A percentile compares a stretch with the other conserved stretches of the same genome.
Evolutionary conservation across 805 yeast genomes (phyloP).

Genomic region (Yarrowia divulgata): DNA sequence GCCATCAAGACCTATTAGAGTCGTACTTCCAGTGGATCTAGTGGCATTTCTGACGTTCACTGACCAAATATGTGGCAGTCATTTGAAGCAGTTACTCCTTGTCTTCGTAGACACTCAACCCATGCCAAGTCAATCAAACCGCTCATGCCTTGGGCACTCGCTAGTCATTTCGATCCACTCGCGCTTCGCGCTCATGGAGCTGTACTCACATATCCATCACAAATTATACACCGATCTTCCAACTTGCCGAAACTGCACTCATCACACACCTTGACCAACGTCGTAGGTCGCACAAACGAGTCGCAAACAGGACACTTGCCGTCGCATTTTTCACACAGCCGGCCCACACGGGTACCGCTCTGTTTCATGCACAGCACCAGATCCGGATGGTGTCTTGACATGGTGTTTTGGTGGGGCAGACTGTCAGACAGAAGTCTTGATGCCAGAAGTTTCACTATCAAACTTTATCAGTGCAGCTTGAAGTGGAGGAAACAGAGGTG

Average conservation of each 20-base stretch:
- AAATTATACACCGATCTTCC: conserved; percentile 74
- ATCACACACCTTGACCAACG: conserved; percentile 76
- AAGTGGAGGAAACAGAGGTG: background rate
- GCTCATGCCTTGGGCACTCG: background rate
- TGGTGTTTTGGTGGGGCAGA: conserved; percentile 46
- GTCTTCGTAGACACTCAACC: too few relatives aligned
- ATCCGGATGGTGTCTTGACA: conserved; percentile 93
- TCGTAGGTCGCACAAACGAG: conserved; percentile 75
- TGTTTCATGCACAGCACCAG: conserved; percentile 82
- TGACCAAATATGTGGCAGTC: too few relatives aligned
- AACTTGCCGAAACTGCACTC: conserved; percentile 80
- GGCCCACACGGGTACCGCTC: conserved; percentile 77
- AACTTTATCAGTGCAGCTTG: conserved; percentile 5
- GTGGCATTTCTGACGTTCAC: too few relatives aligned
- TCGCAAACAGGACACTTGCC: conserved; percentile 93
- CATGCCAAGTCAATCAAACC: too few relatives aligned
- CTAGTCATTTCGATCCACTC: background rate
- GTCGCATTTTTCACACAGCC: conserved; percentile 83
- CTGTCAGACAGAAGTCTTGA: background rate
- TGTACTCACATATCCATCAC: conserved; percentile 57
- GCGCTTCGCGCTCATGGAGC: background rate
- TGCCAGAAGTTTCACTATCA: conserved; percentile 7
- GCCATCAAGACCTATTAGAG: too few relatives aligned
- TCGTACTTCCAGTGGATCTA: too few relatives aligned
- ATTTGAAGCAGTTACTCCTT: too few relatives aligned